Conservation (phyloP, 2,329 filamentous ascomycete species). For the Cladophialophora chaetospira region DNA sequence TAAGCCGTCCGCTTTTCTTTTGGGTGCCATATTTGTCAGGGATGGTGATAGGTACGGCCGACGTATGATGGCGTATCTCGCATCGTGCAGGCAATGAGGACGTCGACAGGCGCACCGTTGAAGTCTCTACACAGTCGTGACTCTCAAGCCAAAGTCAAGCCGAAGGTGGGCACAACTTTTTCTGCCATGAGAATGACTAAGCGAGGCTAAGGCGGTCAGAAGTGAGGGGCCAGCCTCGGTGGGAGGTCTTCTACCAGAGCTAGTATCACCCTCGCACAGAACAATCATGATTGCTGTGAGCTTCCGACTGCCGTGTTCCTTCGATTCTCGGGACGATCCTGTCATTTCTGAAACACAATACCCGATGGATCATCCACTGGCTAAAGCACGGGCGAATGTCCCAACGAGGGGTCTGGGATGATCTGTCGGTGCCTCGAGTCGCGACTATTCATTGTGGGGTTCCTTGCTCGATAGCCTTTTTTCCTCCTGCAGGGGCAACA, state of each 20-base stretch:
- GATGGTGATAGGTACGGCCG: neutral
- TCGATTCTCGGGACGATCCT: slow-evolving; percentile 1
- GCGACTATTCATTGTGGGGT: slow-evolving; percentile 6
- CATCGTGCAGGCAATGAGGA: neutral
- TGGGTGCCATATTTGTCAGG: slow-evolving; percentile 29
- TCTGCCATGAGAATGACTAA: slow-evolving; percentile 9
- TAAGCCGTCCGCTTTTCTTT: slow-evolving; percentile 30
- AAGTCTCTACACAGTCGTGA: too few relatives aligned
- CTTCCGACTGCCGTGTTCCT: neutral
- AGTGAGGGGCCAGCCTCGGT: neutral
- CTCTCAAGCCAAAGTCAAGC: slow-evolving; percentile 3
- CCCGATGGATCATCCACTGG: slow-evolving; percentile 3
- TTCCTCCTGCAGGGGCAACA: slow-evolving; percentile 24
- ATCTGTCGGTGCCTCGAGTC: neutral
- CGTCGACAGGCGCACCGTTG: neutral
- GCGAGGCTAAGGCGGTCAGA: slow-evolving; percentile 16
- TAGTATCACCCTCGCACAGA: too few relatives aligned
- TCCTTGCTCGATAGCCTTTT: slow-evolving; percentile 4
- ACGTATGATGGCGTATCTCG: neutral
- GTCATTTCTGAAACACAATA: slow-evolving; percentile 9
- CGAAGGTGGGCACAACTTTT: slow-evolving; percentile 17
- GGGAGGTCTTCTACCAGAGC: neutral
- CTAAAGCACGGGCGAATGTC: slow-evolving; percentile 1
- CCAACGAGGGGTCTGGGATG: slow-evolving; percentile 8
- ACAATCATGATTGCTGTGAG: too few relatives aligned